Evolutionary conservation across 169 alveolate genomes (phyloP).

Genomic region (Plasmodium yoelii): DNA sequence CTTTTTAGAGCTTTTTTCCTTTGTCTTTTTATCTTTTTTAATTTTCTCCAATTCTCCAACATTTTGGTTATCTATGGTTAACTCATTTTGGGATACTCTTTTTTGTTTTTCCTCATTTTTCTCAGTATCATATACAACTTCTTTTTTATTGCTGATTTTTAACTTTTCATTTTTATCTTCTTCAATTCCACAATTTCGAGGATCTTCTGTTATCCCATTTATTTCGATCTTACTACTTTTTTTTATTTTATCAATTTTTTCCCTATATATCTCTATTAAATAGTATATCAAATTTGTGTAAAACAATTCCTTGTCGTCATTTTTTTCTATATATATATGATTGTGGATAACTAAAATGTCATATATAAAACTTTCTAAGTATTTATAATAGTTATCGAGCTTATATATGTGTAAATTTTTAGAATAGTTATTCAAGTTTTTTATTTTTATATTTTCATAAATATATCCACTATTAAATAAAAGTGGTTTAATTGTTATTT

Average conservation of each 20-base stretch:
- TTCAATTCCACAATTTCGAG: background rate
- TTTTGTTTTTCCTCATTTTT: background rate
- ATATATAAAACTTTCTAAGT: constrained; percentile 53
- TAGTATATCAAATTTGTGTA: constrained; percentile 39
- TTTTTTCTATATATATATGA: constrained; percentile 57
- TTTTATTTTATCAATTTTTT: constrained; percentile 26
- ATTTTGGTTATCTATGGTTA: background rate
- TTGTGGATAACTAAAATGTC: constrained; percentile 39
- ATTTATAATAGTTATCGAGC: constrained; percentile 49
- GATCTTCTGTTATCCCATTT: background rate
- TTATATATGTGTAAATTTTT: constrained; percentile 46
- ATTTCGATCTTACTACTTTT: background rate
- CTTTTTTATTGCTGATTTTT: background rate
- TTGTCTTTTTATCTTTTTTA: background rate
- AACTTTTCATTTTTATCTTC: background rate
- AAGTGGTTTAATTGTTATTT: constrained; percentile 32
- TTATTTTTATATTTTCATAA: constrained; percentile 36
- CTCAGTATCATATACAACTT: background rate
- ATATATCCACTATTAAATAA: constrained; percentile 44
- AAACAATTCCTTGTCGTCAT: constrained; percentile 42
- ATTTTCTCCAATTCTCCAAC: background rate
- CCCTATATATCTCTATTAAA: constrained; percentile 40
- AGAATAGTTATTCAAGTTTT: constrained; percentile 22
- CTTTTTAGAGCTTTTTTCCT: background rate
- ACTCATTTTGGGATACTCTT: background rate